Percentiles rank a stretch among this genome's conserved stretches.
Evolutionary conservation across 75 land plant species (phyloP).

Genomic region (Picea sitchensis): DNA sequence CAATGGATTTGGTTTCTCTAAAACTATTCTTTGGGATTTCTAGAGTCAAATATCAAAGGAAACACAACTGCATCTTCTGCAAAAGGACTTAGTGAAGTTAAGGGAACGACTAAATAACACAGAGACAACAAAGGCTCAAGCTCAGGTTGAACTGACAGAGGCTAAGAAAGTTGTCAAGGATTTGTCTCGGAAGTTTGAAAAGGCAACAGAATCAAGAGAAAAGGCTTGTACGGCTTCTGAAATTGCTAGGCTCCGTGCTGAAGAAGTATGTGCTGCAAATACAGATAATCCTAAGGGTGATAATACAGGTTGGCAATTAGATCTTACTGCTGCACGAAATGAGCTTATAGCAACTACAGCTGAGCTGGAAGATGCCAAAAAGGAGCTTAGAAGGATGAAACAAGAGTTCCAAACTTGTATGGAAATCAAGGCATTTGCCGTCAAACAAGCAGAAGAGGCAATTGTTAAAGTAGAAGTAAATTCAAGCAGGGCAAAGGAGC

Average conservation of each 20-base stretch:
- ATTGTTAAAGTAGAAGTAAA: constrained; percentile 21
- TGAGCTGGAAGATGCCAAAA: constrained; percentile 59
- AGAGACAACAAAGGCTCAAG: constrained; percentile 11
- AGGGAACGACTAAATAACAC: constrained; percentile 4
- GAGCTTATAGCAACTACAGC: neutral
- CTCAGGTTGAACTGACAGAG: constrained; percentile 4
- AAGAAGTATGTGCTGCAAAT: constrained; percentile 2
- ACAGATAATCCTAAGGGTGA: neutral
- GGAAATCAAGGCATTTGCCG: constrained; percentile 36
- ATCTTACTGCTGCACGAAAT: neutral
- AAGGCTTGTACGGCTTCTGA: neutral
- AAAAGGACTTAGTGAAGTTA: constrained; percentile 12
- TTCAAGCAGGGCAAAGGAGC: constrained; percentile 29
- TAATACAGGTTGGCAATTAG: neutral
- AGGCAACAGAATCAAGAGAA: neutral
- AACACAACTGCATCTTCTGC: constrained; percentile 14
- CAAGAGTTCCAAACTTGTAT: constrained; percentile 49
- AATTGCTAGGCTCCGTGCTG: neutral
- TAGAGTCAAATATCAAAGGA: neutral
- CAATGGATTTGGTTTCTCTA: neutral
- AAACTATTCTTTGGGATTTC: neutral
- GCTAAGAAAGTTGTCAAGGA: constrained; percentile 10
- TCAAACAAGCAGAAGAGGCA: constrained; percentile 36
- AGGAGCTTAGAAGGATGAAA: constrained; percentile 41
- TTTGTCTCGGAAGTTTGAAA: constrained; percentile 8